phyloP scores from a whole-genome alignment of 2,329 filamentous ascomycete species.

The Calcarisporium arbuscula region DNA sequence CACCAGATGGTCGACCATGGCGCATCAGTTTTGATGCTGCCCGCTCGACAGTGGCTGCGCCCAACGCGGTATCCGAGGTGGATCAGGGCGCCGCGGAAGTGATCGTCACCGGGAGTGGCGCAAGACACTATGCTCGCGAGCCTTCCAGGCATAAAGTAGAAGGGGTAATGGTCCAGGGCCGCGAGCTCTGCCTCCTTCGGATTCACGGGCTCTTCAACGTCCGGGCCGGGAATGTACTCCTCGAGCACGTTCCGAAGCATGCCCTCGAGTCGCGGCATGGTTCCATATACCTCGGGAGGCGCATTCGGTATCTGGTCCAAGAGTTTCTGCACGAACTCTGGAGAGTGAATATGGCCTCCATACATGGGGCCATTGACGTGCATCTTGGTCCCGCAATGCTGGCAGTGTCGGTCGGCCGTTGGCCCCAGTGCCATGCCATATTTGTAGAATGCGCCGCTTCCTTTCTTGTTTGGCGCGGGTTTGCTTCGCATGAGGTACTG shows the following conservation, averaged over 20 bases:
- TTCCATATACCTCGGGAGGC: slow-evolving; percentile 68
- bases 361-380: slow-evolving; percentile 95
- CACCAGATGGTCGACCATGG: slow-evolving; percentile 89
- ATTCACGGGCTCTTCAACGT: slow-evolving; percentile 29
- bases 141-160: slow-evolving; percentile 75
- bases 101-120: slow-evolving; percentile 69
- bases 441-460: slow-evolving; percentile 66
- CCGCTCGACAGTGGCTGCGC: slow-evolving; percentile 81
- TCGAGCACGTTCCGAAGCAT: slow-evolving; percentile 88
- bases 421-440: slow-evolving; percentile 69
- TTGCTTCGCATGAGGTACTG: slow-evolving; percentile 71
- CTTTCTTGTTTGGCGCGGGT: slow-evolving; percentile 62
- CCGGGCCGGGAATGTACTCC: slow-evolving; percentile 46
- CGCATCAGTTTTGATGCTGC: slow-evolving; percentile 89
- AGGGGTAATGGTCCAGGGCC: slow-evolving; percentile 66
- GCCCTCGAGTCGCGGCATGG: slow-evolving; percentile 73
- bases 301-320: slow-evolving; percentile 64
- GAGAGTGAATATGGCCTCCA: slow-evolving; percentile 79
- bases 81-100: slow-evolving; percentile 73
- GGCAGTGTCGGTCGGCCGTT: slow-evolving; percentile 58
- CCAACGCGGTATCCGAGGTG: slow-evolving; percentile 77
- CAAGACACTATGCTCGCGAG: slow-evolving; percentile 75
- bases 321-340: slow-evolving; percentile 73
- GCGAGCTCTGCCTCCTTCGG: slow-evolving; percentile 48
- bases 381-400: slow-evolving; percentile 79